Evolutionary conservation across 805 yeast genomes (phyloP), one percentile per base, ranked within the genome.

Genomic region (Starmerella lactis-condensi): DNA sequence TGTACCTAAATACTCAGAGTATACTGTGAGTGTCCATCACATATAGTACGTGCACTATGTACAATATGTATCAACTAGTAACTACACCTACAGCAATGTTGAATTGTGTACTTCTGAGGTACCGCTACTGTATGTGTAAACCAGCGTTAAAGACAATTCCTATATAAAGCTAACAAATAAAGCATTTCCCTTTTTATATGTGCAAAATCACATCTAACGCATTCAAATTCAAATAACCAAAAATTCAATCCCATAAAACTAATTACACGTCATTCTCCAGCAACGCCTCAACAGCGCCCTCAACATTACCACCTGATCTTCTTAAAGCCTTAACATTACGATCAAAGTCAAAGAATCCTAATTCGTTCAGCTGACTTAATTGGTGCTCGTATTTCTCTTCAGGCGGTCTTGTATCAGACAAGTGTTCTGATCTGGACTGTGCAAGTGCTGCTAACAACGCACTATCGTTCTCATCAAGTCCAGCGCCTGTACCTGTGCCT

Each of bases 281-380:
- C 44, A 83, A 59, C 32, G 79, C 77, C 54, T 85, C 95, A 31
- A 85, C 63, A 8, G 98, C 98, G 28, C 95, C 95, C 57, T 85
- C 94, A 17, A 85, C 95, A 40, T 83, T 78, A 6, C 98, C 98
- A 21, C 98, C 98, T 33, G 85, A 71, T 57, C 96, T 71, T 59
- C 95, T 71, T 46, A 89, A 64, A 2, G 96, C 96, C 18, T 71
- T 72, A 16, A 89, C 82, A 49, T 89, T 89, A 43, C 78, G 66
- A 43, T 85, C 96, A 50, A 85, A 85, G 43, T 85, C 95, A 43
- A 68, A 70, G 58, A 85, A 85, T 5, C 89, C 89, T 66, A 76
- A 73, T 47, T 76, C 85, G 48, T 75, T 77, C 45, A 74, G 58
- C 48, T 75, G 85, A 45, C 77, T 67, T 40, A 74, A 56, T 50